These are phyloP conservation scores for Cutaneotrichosporon cavernicola DNA, from an alignment of 1,284 basidiomycete genomes.

Conservation along the genomic window DNA sequence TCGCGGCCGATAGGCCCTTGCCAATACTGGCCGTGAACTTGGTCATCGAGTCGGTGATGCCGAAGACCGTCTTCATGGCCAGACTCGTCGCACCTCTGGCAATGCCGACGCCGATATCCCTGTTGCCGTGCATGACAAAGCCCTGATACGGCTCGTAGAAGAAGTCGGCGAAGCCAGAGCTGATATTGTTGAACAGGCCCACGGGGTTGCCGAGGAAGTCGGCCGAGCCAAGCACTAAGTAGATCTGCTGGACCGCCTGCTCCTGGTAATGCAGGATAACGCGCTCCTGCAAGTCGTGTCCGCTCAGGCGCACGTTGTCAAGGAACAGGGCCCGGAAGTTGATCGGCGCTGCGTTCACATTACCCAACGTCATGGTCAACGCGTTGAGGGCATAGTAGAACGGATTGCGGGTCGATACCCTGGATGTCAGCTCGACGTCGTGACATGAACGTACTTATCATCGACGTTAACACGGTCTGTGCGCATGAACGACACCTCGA, in stretches of 20 bases:
- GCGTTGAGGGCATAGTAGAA: conserved; percentile 92
- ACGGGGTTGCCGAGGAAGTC: conserved; percentile 84
- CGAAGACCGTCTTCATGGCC: conserved; percentile 98
- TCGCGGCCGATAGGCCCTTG: conserved; percentile 95
- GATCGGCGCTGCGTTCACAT: conserved; percentile 95
- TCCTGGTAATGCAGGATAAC: conserved; percentile 92
- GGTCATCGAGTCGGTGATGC: conserved; percentile 90
- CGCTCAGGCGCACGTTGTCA: conserved; percentile 87
- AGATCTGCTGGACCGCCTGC: conserved; percentile 89
- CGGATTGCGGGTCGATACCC: conserved; percentile 73
- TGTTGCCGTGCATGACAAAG: conserved; percentile 94
- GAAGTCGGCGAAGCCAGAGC: conserved; percentile 96
- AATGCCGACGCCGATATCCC: conserved; percentile 93
- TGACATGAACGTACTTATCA: conserved; percentile 68
- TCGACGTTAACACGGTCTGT: conserved; percentile 90
- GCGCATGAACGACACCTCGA: conserved; percentile 95
- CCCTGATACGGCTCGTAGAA: conserved; percentile 99
- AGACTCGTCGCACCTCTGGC: conserved; percentile 98
- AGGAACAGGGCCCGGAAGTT: conserved; percentile 92
- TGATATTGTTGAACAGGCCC: conserved; percentile 96
- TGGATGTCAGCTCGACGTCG: background rate
- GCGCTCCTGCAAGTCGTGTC: conserved; percentile 78
- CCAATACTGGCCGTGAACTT: conserved; percentile 97
- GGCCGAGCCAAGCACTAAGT: conserved; percentile 92
- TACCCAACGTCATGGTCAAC: conserved; percentile 94